Evolutionary conservation across 2,329 filamentous ascomycete genomes (phyloP), one percentile per base, ranked within the genome.

Genomic region (Neofusicoccum kwambonambiense): DNA sequence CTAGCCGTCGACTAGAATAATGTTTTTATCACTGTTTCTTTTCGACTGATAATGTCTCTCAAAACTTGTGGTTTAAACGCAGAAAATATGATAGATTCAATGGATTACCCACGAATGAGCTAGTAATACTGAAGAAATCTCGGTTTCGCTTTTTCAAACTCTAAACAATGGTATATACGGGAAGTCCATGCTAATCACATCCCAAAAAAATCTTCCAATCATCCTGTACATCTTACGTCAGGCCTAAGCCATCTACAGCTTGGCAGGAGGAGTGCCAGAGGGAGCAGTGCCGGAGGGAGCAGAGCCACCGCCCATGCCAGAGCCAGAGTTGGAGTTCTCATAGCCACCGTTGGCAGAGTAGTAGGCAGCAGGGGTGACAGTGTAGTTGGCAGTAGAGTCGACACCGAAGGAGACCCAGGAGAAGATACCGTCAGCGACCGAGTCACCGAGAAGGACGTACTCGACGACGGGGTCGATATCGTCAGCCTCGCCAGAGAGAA

Each of bases 381-480:
- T 65, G 39, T 54, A 50, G 47, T 56, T 65, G 27, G 49, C 56
- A 19, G 64, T 62, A 8, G 57, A 42, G 41, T 65, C 51, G 49
- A 65, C 50, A 11, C 57, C 64, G 57, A 65, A 17, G 3, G 64
- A 39, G 45, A 77, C 69, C 74, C 73, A 77, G 31, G 68, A 74
- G 61, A 76, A 76, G 22, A 76, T 58, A 57, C 74, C 75, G 19
- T 73, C 70, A 7, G 71, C 68, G 6, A 76, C 71, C 39, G 76
- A 73, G 49, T 87, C 81, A 7, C 86, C 86, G 2, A 89, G 79
- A 13, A 83, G 77, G 12, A 84, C 80, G 68, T 87, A 87, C 70
- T 88, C 81, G 66, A 86, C 77, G 70, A 88, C 80, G 0, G 86
- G 87, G 65, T 83, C 84, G 42, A 81, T 80, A 7, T 78, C 80